Base-by-base conservation (phyloP, 257 asterid species). In the Solanum gracilifrons region DNA sequence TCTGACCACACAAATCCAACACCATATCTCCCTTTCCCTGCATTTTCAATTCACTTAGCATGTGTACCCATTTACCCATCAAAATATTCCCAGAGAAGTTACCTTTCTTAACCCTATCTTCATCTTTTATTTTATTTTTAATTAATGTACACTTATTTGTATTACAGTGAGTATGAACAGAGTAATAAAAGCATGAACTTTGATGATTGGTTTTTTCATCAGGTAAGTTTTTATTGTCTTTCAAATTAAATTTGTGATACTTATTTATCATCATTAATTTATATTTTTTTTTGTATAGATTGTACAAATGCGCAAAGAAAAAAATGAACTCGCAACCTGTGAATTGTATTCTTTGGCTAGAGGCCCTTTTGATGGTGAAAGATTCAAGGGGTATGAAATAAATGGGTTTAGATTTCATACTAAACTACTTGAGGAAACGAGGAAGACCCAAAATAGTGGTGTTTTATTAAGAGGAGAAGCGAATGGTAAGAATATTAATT, bases 11-110 rank as follows among this genome's bases (percentile, higher is more conserved):
- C 95, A 96, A 90, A 31, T 89, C 82, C 66, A 95, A 79, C 31
- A 89, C 95, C 74, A 68, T 13, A 13, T 90, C 55, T 55, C 98
- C 98, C 88, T 90, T 92, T 88, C 98, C 98, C 37, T 96, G 98
- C 97, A 95, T 92, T 73, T 98, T 98, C 58, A 94, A 84, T 41
- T 98, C 98, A 37, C 93, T 90, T 71, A 96, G 93, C 91, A 94
- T 55, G 51, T 94, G 99, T 75, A 91, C 89, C 98, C 98, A 96
- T 89, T 90, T 92, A 32, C 97, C 99, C 91, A 92, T 90, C 10
- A 82, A 51, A 21, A 90, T 91, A 69, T 92, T 95, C 60, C 96
- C 96, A 39, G 13, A 41, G 13, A 41, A 41, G 46, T 41, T 41
- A 10, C 4, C 46, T 41, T 10, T 10, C 13, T 41, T 3, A 41